phyloP scores from a whole-genome alignment of 768 basidiomycete genomes.

The Leccinum longicurvipes region DNA sequence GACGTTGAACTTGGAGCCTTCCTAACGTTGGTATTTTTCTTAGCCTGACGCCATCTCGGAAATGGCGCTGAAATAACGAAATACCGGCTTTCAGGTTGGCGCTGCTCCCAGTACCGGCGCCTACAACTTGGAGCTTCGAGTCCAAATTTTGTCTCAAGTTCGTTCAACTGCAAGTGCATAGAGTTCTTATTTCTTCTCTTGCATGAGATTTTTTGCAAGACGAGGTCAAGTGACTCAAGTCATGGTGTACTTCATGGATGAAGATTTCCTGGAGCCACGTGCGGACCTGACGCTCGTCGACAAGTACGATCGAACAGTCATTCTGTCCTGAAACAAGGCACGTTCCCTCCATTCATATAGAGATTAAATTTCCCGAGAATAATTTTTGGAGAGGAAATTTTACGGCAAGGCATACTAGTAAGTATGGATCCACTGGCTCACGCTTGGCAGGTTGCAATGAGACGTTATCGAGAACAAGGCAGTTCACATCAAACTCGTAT shows the following conservation, averaged over 20 bases:
- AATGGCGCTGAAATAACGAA: not conserved
- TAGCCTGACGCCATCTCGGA: not conserved
- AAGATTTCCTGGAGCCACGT: not conserved
- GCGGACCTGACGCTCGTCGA: not conserved
- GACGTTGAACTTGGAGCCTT: not conserved
- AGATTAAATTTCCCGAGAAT: not conserved
- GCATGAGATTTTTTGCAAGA: not conserved
- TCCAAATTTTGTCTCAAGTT: too few species aligned
- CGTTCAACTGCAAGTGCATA: not conserved
- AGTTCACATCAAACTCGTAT: not conserved
- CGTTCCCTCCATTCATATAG: not conserved
- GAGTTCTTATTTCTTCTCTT: not conserved
- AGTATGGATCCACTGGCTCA: not conserved
- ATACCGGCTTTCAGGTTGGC: not conserved
- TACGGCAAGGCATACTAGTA: not conserved
- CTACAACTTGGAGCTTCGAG: not conserved
- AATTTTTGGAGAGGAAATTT: not conserved
- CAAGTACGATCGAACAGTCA: not conserved
- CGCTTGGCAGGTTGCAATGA: not conserved
- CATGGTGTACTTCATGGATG: not conserved
- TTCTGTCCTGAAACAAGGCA: not conserved
- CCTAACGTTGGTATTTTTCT: not conserved
- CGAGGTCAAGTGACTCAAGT: not conserved
- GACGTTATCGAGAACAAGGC: not conserved
- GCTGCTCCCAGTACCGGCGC: not conserved